Evolutionary conservation across 805 yeast species (phyloP).

Genomic region (Ogataea chonburiensis): DNA sequence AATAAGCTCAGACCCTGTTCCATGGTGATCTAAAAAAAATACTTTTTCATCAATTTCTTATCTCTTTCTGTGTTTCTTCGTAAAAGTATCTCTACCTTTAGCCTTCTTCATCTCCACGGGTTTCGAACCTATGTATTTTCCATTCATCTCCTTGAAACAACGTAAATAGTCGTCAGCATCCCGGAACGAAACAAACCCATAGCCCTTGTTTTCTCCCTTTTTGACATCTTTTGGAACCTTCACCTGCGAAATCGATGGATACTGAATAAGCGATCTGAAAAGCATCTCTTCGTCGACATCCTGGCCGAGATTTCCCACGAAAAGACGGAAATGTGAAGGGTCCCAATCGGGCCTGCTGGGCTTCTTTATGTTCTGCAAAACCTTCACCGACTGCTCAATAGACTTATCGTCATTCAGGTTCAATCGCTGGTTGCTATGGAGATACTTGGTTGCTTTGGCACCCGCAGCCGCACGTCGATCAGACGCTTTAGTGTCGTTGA

Average conservation of each 20-base stretch:
- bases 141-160: slow-evolving; percentile 75
- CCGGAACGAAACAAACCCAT: slow-evolving; percentile 69
- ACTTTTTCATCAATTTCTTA: slow-evolving; percentile 1
- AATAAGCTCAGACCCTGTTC: slow-evolving; percentile 23
- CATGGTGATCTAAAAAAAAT: slow-evolving; percentile 3
- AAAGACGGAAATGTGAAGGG: slow-evolving; percentile 66
- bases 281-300: slow-evolving; percentile 63
- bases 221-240: slow-evolving; percentile 55
- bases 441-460: slow-evolving; percentile 44
- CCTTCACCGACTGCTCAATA: slow-evolving; percentile 18
- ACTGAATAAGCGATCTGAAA: slow-evolving; percentile 52
- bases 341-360: slow-evolving; percentile 54
- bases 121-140: slow-evolving; percentile 70
- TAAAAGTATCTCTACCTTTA: slow-evolving; percentile 36
- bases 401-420: slow-evolving; percentile 16
- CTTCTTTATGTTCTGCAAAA: slow-evolving; percentile 20
- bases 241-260: slow-evolving; percentile 53
- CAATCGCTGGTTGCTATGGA: slow-evolving; percentile 34
- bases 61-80: slow-evolving; percentile 22
- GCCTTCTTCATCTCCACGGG: slow-evolving; percentile 72
- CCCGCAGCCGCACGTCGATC: slow-evolving; percentile 58
- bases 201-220: slow-evolving; percentile 57
- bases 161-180: slow-evolving; percentile 63
- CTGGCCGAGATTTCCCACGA: slow-evolving; percentile 71
- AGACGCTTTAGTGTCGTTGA: slow-evolving; percentile 38